A percentile compares a stretch with the other conserved stretches of the same genome.
Conservation (phyloP, 805 yeast species). For the Wickerhamomyces bisporus region DNA sequence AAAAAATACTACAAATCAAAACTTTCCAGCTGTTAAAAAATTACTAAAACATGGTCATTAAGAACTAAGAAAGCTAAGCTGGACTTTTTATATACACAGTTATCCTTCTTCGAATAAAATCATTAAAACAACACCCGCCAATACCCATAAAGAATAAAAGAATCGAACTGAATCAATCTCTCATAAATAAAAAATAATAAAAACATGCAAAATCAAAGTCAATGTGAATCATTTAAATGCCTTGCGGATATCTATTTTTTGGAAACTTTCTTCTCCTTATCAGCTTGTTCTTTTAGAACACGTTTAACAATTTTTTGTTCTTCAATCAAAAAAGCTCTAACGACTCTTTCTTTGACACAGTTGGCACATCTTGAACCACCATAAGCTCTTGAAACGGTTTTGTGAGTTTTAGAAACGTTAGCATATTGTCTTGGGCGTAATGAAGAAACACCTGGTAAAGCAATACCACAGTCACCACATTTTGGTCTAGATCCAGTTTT, state of each 20-base stretch:
- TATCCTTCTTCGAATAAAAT: background rate
- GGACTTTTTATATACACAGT: no score
- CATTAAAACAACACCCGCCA: background rate
- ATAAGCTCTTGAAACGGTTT: conserved; percentile 99
- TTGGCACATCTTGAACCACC: conserved; percentile 98
- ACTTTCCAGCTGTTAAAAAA: no score
- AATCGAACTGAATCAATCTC: background rate
- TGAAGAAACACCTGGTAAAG: conserved; percentile 84
- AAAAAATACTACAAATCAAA: no score
- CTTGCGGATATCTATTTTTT: conserved; percentile 1
- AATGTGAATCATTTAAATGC: no score
- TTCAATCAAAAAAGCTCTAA: conserved; percentile 99
- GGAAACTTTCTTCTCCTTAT: conserved; percentile 66
- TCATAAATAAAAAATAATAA: background rate
- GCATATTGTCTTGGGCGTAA: conserved; percentile 99
- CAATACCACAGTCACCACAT: conserved; percentile 79
- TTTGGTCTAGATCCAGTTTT: conserved; percentile 78
- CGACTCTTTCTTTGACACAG: conserved; percentile 99
- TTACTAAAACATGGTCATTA: conserved; percentile 1
- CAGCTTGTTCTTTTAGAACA: conserved; percentile 95
- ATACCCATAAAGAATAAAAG: background rate
- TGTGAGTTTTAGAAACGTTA: conserved; percentile 88
- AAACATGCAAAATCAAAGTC: background rate
- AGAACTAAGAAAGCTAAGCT: background rate
- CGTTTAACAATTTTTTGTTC: conserved; percentile 99